Conservation (phyloP, 2,329 filamentous ascomycete species). For the Aspergillus thermomutatus region DNA sequence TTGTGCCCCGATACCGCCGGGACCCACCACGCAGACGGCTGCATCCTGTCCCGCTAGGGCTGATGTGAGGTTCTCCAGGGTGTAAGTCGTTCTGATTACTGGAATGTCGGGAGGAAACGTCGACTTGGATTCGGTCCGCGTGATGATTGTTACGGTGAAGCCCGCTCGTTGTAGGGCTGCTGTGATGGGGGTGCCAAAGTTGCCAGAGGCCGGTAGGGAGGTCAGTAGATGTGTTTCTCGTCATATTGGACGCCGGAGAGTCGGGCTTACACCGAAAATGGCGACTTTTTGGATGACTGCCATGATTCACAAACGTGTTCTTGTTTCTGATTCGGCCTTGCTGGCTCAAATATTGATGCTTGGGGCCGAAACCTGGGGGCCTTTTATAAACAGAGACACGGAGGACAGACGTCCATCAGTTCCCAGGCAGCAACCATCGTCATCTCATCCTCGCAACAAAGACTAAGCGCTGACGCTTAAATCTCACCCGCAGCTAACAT, state of each 20-base stretch:
- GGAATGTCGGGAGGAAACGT: not conserved
- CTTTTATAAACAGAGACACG: not conserved
- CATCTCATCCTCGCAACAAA: no score
- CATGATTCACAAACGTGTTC: not conserved
- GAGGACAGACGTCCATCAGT: not conserved
- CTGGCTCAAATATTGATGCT: not conserved
- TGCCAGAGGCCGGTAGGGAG: constrained; percentile 4
- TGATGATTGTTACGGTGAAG: constrained; percentile 6
- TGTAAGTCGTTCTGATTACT: constrained; percentile 7
- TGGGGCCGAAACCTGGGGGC: not conserved
- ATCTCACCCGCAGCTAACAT: not conserved
- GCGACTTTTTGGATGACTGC: constrained; percentile 3
- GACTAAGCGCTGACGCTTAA: no score
- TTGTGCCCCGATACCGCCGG: constrained; percentile 43
- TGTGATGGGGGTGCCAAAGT: constrained; percentile 8
- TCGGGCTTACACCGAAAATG: constrained; percentile 6
- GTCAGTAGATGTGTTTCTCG: not conserved
- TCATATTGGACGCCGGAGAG: not conserved
- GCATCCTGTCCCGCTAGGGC: constrained; percentile 56
- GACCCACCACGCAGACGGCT: constrained; percentile 49
- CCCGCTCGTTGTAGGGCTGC: constrained; percentile 1
- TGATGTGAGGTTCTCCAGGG: constrained; percentile 39
- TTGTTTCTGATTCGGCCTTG: not conserved
- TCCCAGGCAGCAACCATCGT: not conserved
- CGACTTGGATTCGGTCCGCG: constrained; percentile 1